Conservation (phyloP, 164 flowering plant species). For the Dillenia turbinata region DNA sequence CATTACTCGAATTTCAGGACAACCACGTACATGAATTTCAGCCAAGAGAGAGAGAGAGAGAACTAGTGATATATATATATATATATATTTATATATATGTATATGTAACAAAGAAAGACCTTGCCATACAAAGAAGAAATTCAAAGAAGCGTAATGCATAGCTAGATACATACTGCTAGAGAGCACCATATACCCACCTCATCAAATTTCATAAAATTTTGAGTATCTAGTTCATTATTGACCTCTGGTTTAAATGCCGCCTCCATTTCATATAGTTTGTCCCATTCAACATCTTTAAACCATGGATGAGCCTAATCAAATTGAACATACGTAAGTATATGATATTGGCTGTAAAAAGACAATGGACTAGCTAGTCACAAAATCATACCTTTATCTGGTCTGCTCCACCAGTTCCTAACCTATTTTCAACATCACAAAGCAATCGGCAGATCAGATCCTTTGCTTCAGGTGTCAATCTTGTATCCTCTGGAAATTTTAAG, state of each 20-base stretch:
- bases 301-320: conserved; percentile 86
- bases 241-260: conserved; percentile 95
- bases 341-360: background rate
- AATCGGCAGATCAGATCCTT: conserved; percentile 72
- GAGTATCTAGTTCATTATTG: conserved; percentile 91
- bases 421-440: conserved; percentile 69
- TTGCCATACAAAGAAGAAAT: background rate
- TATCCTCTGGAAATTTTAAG: conserved; percentile 85
- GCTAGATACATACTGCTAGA: too few species aligned
- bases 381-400: conserved; percentile 66
- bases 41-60: background rate
- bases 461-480: conserved; percentile 77
- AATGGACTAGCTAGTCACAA: background rate
- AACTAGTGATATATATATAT: too few species aligned
- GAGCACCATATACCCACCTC: conserved; percentile 42
- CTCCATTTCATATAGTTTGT: conserved; percentile 78
- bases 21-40: background rate
- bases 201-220: conserved; percentile 89
- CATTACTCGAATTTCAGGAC: background rate
- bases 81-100: too few species aligned
- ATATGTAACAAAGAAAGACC: too few species aligned
- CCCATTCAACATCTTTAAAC: conserved; percentile 87
- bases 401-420: conserved; percentile 83
- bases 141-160: background rate
- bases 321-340: conserved; percentile 1